These are phyloP conservation scores for Nicotiana otophora DNA, from an alignment of 257 asterid genomes.

Conservation along the genomic window DNA sequence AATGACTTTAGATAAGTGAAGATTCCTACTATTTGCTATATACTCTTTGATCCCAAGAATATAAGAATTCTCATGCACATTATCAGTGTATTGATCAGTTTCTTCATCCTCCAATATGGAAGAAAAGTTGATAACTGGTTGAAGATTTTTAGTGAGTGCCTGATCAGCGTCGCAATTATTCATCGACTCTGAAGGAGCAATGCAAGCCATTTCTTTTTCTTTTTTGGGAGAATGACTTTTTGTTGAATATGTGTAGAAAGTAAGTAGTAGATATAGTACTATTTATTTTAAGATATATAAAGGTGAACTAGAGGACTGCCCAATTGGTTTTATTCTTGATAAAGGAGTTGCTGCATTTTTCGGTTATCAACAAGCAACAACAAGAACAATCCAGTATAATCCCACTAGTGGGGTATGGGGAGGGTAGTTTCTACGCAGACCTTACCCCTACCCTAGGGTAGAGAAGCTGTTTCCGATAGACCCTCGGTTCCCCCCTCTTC, in stretches of 20 bases:
- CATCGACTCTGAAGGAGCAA: neutral
- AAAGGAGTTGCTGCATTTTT: neutral
- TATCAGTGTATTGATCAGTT: neutral
- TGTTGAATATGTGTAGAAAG: neutral
- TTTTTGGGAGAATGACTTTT: neutral
- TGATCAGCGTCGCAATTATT: neutral
- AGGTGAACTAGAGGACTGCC: neutral
- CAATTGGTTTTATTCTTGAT: neutral
- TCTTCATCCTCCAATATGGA: neutral
- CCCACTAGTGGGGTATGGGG: too few relatives aligned
- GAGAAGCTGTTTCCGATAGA: too few relatives aligned
- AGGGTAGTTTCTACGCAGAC: too few relatives aligned
- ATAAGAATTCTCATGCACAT: neutral
- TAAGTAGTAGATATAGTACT: neutral
- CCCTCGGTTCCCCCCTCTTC: too few relatives aligned
- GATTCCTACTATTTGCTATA: neutral
- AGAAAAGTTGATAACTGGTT: neutral
- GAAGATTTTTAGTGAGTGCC: neutral
- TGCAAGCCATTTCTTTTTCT: neutral
- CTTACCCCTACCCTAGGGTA: too few relatives aligned
- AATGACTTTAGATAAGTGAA: neutral
- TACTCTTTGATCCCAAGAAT: slow-evolving; percentile 3
- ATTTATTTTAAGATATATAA: neutral
- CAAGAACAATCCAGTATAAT: too few relatives aligned
- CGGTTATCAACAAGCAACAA: too few relatives aligned